Percentiles rank a stretch among this genome's conserved stretches.
These are phyloP conservation scores for Aspergillus sojae DNA, from an alignment of 2,329 filamentous ascomycete genomes.

Conservation along the genomic window DNA sequence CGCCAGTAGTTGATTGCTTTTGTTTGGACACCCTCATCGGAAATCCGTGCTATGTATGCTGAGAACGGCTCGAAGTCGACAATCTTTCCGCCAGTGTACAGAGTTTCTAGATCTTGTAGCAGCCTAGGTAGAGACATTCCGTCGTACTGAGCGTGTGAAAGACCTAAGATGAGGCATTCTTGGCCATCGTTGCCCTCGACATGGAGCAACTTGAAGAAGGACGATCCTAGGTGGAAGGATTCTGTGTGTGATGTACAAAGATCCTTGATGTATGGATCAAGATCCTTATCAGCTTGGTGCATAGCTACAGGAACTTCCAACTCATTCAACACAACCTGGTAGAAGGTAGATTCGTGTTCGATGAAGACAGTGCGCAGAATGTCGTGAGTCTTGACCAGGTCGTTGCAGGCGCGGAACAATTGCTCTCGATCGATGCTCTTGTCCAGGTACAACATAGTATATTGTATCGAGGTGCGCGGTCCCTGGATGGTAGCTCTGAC, in stretches of 20 bases:
- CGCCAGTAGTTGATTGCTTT: slow-evolving; percentile 56
- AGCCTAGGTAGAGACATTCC: slow-evolving; percentile 64
- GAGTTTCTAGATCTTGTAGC: slow-evolving; percentile 58
- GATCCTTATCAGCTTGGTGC: slow-evolving; percentile 50
- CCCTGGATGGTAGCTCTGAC: slow-evolving; percentile 59
- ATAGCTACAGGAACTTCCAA: slow-evolving; percentile 50
- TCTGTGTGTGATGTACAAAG: slow-evolving; percentile 56
- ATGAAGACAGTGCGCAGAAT: slow-evolving; percentile 68
- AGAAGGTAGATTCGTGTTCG: slow-evolving; percentile 49
- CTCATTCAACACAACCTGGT: slow-evolving; percentile 58
- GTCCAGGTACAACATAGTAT: slow-evolving; percentile 64
- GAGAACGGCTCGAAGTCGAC: slow-evolving; percentile 43
- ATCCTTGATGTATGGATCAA: slow-evolving; percentile 52
- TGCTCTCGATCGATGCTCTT: slow-evolving; percentile 49
- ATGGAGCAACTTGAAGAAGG: slow-evolving; percentile 60
- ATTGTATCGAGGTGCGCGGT: slow-evolving; percentile 65
- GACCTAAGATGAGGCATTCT: slow-evolving; percentile 53
- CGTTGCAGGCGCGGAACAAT: slow-evolving; percentile 43
- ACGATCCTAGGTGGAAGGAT: slow-evolving; percentile 58
- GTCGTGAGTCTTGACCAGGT: slow-evolving; percentile 61
- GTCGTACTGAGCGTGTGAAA: slow-evolving; percentile 69
- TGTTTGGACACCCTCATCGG: slow-evolving; percentile 35
- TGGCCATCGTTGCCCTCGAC: slow-evolving; percentile 39
- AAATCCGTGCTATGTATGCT: slow-evolving; percentile 40
- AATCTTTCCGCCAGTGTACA: slow-evolving; percentile 46